Base-by-base conservation (phyloP, 768 basidiomycete genomes). In the Pilatotrama ljubarskyi region DNA sequence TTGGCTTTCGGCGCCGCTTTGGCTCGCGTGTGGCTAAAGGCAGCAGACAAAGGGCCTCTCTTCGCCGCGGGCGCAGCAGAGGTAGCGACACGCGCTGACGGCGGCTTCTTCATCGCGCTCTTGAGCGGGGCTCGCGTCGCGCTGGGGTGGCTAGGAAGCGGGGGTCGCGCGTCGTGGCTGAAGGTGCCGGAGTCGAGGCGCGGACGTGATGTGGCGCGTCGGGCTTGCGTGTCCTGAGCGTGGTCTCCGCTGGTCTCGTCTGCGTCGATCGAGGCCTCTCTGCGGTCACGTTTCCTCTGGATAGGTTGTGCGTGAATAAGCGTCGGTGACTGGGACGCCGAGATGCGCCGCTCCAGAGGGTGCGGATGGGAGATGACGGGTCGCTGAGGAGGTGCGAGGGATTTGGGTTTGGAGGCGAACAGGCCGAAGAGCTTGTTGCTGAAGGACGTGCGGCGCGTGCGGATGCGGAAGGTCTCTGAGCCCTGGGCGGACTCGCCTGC, bases 51-150 rank as follows among this genome's bases (percentile, higher is more conserved):
- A 47, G 20, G 43, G 14, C 22, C 54, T 22, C 46, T 48, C 7
- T 22, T 32, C 25, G 17, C 44, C 14, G 22, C 47, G 17, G 50
- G 5, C 7, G 22, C 15, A n/a, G 18, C 42, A 8, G 38, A 25
- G 13, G 22, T n/a, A 11, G 5, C 37, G 22, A 40, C 6, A 29
- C 15, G 15, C 37, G 36, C 38, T 13, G 32, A 37, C 2, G 32
- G 11, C 11, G 49, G 13, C 11, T 47, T 46, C 44, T 55, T 55
- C 43, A 55, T 18, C 43, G 54, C 54, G 35, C 54, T 55, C 44
- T 55, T 55, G 32, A 55, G 43, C 15, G 54, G 20, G 29, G 51
- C 17, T n/a, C 40, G n/a, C n/a, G 25, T 40, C 20, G 32, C 5
- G 32, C 20, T 10, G 13, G 22, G 1, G 35, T 5, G 54, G 5